Conservation (phyloP, 257 asterid species). For the Solanum chilense region DNA sequence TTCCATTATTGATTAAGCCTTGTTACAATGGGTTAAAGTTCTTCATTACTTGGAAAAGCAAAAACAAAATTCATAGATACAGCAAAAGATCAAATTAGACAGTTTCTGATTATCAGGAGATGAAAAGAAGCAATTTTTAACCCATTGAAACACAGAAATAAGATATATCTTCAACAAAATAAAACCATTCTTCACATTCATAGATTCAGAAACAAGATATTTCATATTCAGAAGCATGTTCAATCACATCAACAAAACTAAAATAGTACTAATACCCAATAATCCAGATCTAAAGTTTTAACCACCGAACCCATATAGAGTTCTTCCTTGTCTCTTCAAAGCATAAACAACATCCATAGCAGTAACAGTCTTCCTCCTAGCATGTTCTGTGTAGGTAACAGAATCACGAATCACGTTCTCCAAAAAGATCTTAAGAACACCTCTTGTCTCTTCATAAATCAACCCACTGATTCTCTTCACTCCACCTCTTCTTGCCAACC, state of each 20-base stretch:
- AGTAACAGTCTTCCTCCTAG: constrained; percentile 18
- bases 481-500: constrained; percentile 21
- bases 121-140: neutral
- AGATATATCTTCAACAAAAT: neutral
- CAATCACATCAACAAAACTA: neutral
- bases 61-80: neutral
- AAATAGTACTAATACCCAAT: neutral
- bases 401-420: constrained; percentile 27
- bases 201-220: neutral
- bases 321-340: constrained; percentile 18
- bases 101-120: neutral
- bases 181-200: neutral
- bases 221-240: neutral
- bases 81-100: neutral
- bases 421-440: constrained; percentile 19
- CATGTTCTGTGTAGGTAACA: constrained; percentile 23
- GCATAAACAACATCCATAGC: constrained; percentile 24
- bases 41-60: neutral
- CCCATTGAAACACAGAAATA: neutral
- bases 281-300: neutral
- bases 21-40: neutral
- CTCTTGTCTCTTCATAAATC: constrained; percentile 20
- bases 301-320: constrained; percentile 20
- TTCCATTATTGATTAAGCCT: too few species aligned
- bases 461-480: constrained; percentile 21